phyloP scores from a whole-genome alignment of 1,139 yeast genomes.

The Taiozyma sp. region DNA sequence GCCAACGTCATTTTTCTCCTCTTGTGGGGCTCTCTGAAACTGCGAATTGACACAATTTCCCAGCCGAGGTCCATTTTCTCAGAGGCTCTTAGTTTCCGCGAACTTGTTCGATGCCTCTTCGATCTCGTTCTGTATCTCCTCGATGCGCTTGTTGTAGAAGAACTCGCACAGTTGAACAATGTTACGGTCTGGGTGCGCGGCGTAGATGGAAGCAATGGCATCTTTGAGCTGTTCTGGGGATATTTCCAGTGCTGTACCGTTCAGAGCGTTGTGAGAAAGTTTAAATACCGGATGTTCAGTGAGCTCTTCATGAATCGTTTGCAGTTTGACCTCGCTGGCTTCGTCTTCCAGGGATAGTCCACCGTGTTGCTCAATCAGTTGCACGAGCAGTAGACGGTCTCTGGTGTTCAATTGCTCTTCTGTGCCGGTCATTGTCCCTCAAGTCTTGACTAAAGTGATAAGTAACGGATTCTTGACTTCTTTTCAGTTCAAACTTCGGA shows the following conservation, averaged over 20 bases:
- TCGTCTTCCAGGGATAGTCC: background rate
- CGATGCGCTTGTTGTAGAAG: conserved; percentile 13
- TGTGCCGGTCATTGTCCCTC: background rate
- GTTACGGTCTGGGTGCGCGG: conserved; percentile 5
- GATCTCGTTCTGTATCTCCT: conserved; percentile 14
- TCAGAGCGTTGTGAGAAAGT: conserved; percentile 19
- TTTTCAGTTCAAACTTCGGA: background rate
- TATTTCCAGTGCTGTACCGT: conserved; percentile 7
- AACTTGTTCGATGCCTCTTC: conserved; percentile 6
- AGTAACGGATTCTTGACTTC: background rate
- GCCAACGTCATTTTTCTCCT: background rate
- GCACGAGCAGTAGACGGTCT: conserved; percentile 18
- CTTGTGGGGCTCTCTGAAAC: background rate
- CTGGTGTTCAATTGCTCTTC: conserved; percentile 14
- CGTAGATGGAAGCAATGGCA: conserved; percentile 4
- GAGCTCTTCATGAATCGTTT: conserved; percentile 10
- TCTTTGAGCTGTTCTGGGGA: conserved; percentile 5
- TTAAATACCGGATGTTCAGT: conserved; percentile 17
- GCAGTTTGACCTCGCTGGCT: conserved; percentile 1
- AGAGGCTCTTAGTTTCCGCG: background rate
- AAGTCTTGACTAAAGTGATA: background rate
- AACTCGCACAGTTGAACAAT: conserved; percentile 20
- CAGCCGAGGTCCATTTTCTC: background rate
- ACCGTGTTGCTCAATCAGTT: conserved; percentile 20
- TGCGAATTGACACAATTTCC: background rate